Evolutionary conservation across 75 land plant genomes (phyloP).

Genomic region (Isoetes taiwanensis): DNA sequence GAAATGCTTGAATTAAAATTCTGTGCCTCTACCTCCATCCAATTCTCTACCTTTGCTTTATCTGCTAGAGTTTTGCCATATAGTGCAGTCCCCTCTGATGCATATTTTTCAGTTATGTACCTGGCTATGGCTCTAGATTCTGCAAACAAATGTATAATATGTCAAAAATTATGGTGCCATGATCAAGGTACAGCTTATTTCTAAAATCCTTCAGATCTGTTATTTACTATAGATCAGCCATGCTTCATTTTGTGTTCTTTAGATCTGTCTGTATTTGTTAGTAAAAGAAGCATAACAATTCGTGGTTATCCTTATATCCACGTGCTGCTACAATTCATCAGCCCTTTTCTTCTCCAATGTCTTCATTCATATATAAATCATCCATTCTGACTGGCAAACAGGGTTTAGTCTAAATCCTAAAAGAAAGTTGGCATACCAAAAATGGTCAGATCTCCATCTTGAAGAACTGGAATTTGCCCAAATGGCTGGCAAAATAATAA

Average conservation of each 20-base stretch:
- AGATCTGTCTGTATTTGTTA: neutral
- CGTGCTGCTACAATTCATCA: no score
- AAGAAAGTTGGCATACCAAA: conserved; percentile 42
- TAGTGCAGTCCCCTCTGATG: conserved; percentile 12
- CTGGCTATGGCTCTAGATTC: conserved; percentile 35
- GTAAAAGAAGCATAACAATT: no score
- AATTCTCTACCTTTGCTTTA: conserved; percentile 10
- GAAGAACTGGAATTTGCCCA: conserved; percentile 54
- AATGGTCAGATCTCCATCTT: conserved; percentile 37
- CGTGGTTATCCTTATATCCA: no score
- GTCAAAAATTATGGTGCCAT: neutral
- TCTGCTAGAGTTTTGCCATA: conserved; percentile 1
- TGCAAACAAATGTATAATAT: conserved; percentile 10
- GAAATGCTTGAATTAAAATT: conserved; percentile 19
- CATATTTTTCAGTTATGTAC: conserved; percentile 16
- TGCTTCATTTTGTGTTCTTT: neutral
- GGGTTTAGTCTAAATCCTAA: no score
- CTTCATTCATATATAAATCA: no score
- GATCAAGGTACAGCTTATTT: no score
- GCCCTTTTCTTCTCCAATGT: no score
- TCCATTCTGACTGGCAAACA: no score
- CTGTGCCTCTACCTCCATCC: conserved; percentile 34
- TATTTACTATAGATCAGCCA: no score
- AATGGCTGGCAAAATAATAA: conserved; percentile 34
- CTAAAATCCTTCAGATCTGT: no score